Percentiles rank a stretch among this genome's conserved stretches.
Evolutionary conservation across 2,329 filamentous ascomycete species (phyloP).

Genomic region (Penicillium nordicum): DNA sequence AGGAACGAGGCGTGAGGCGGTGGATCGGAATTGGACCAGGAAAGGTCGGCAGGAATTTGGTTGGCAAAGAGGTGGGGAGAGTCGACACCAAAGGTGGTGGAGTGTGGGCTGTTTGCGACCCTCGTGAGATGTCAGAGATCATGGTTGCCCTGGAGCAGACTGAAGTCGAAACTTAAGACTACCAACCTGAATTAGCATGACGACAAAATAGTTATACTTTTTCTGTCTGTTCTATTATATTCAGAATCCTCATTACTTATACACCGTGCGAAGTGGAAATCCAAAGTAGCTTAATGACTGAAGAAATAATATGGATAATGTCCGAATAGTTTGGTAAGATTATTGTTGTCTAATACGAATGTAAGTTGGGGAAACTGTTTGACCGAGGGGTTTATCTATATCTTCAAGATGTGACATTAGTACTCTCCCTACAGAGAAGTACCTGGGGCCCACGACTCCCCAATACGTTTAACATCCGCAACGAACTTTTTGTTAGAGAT

Average conservation of each 20-base stretch:
- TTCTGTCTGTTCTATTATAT: neutral
- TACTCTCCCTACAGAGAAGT: conserved; percentile 60
- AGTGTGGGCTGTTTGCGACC: conserved; percentile 86
- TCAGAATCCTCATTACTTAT: neutral
- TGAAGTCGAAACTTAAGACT: conserved; percentile 33
- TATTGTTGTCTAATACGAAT: conserved; percentile 51
- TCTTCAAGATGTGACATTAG: neutral
- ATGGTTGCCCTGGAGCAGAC: conserved; percentile 65
- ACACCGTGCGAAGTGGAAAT: neutral
- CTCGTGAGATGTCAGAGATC: conserved; percentile 69
- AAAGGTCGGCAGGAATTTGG: conserved; percentile 87
- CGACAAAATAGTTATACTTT: neutral
- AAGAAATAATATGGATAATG: neutral
- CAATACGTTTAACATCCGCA: conserved; percentile 79
- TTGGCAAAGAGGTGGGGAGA: conserved; percentile 89
- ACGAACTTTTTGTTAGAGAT: conserved; percentile 81
- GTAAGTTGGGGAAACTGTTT: neutral
- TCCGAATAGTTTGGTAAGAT: neutral
- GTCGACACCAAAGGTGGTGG: conserved; percentile 82
- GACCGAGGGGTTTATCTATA: neutral
- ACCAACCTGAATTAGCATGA: neutral
- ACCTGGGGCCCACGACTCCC: conserved; percentile 77
- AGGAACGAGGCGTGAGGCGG: conserved; percentile 72
- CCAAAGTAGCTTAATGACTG: neutral
- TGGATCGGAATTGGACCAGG: conserved; percentile 94